phyloP scores from a whole-genome alignment of 2,329 filamentous ascomycete genomes.

The Colletotrichum sidae region DNA sequence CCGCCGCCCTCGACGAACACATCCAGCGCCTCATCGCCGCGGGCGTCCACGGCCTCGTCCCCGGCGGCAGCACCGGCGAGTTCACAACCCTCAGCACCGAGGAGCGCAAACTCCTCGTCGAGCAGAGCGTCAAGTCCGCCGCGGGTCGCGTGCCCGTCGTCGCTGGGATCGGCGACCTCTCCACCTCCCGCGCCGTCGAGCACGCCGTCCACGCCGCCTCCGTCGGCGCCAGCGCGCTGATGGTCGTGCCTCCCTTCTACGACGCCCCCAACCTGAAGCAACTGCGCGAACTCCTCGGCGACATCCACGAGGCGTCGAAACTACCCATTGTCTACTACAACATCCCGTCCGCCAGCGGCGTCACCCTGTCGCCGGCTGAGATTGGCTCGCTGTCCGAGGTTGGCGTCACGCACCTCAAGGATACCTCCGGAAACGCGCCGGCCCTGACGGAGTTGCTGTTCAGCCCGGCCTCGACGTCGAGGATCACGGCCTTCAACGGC shows the following conservation, averaged over 20 bases:
- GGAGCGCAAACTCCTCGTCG: constrained; percentile 58
- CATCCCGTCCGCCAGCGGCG: constrained; percentile 59
- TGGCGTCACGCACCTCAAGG: constrained; percentile 63
- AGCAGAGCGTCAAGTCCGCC: constrained; percentile 50
- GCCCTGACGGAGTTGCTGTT: constrained; percentile 62
- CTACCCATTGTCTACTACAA: constrained; percentile 64
- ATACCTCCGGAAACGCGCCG: constrained; percentile 63
- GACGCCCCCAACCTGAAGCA: constrained; percentile 55
- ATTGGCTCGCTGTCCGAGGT: constrained; percentile 56
- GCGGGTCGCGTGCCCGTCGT: constrained; percentile 55
- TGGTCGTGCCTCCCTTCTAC: constrained; percentile 64
- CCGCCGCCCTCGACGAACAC: constrained; percentile 52
- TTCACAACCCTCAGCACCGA: constrained; percentile 57
- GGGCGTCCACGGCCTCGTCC: constrained; percentile 62
- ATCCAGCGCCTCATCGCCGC: constrained; percentile 57
- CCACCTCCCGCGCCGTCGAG: constrained; percentile 53
- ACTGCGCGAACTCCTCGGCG: constrained; percentile 52
- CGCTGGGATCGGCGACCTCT: constrained; percentile 57
- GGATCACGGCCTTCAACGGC: constrained; percentile 62
- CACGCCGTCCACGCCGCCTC: constrained; percentile 53
- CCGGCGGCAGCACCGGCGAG: constrained; percentile 62
- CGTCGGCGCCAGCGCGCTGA: constrained; percentile 54
- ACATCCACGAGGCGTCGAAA: constrained; percentile 52
- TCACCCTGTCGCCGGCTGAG: constrained; percentile 54
- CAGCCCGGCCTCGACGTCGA: constrained; percentile 43